A percentile compares a stretch with the other conserved stretches of the same genome.
phyloP scores from a whole-genome alignment of 257 asterid species.

The Salvia miltiorrhiza region DNA sequence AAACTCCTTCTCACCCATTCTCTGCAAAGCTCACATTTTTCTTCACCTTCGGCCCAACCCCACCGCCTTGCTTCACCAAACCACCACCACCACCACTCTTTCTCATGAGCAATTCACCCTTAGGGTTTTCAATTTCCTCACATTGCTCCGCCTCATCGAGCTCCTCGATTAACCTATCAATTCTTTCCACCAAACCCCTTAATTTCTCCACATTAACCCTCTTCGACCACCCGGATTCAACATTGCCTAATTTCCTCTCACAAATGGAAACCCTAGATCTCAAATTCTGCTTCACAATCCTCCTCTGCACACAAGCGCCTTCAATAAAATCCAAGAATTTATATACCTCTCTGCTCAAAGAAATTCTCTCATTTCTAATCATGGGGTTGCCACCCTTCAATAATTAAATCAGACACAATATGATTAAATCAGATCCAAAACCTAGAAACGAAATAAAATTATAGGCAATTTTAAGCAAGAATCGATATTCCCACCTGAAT shows the following conservation, averaged over 20 bases:
- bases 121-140: constrained; percentile 28
- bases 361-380: constrained; percentile 71
- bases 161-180: constrained; percentile 44
- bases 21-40: constrained; percentile 69
- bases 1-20: constrained; percentile 37
- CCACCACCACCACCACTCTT: constrained; percentile 24
- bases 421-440: constrained; percentile 12
- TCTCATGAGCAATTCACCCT: constrained; percentile 5
- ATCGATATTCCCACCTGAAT: constrained; percentile 76
- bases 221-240: constrained; percentile 17
- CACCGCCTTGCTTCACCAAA: constrained; percentile 27
- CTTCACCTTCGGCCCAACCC: constrained; percentile 41
- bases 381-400: constrained; percentile 81
- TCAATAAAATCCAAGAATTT: constrained; percentile 52
- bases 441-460: too few species aligned
- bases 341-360: constrained; percentile 52
- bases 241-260: constrained; percentile 21
- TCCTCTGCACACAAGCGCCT: constrained; percentile 32
- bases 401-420: not conserved
- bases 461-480: too few species aligned
- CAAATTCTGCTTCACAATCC: constrained; percentile 32
- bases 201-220: constrained; percentile 32
- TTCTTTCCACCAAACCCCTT: constrained; percentile 43
- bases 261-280: constrained; percentile 26
- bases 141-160: constrained; percentile 46